Percentiles rank a stretch among this genome's conserved stretches.
Conservation (phyloP, 2,329 filamentous ascomycete genomes). For the Nothophoma quercina region DNA sequence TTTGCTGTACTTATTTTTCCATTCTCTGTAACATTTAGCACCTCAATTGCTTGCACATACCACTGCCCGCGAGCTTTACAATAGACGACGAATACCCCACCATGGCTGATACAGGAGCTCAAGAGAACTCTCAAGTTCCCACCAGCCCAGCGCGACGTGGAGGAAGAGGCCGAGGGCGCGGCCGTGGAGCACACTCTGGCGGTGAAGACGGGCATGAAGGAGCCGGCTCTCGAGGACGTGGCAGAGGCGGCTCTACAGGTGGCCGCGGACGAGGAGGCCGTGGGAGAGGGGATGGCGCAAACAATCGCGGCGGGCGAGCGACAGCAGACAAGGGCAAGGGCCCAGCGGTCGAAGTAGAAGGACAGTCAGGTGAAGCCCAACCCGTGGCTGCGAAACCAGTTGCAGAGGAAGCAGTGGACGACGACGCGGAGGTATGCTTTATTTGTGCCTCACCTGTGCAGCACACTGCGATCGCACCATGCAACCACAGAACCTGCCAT, state of each 20-base stretch:
- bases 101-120: slow-evolving; percentile 42
- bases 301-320: slow-evolving; percentile 32
- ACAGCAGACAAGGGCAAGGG: slow-evolving; percentile 40
- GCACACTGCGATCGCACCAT: slow-evolving; percentile 88
- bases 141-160: slow-evolving; percentile 39
- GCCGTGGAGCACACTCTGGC: slow-evolving; percentile 33
- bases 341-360: slow-evolving; percentile 21
- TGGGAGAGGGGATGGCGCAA: slow-evolving; percentile 45
- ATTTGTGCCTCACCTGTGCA: slow-evolving; percentile 93
- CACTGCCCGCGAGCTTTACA: slow-evolving; percentile 1
- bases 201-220: slow-evolving; percentile 31
- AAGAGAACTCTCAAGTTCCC: slow-evolving; percentile 34
- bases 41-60: slow-evolving; percentile 1
- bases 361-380: slow-evolving; percentile 10
- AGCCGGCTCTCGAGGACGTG: slow-evolving; percentile 38
- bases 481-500: slow-evolving; percentile 96
- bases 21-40: slow-evolving; percentile 2
- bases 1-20: slow-evolving; percentile 3
- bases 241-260: slow-evolving; percentile 44
- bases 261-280: slow-evolving; percentile 43
- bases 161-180: slow-evolving; percentile 41
- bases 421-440: slow-evolving; percentile 81
- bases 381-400: slow-evolving; percentile 13
- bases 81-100: slow-evolving; percentile 33
- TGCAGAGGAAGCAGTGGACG: slow-evolving; percentile 23